Conservation (phyloP, 2,329 filamentous ascomycete species). For the Exophiala mesophila region DNA sequence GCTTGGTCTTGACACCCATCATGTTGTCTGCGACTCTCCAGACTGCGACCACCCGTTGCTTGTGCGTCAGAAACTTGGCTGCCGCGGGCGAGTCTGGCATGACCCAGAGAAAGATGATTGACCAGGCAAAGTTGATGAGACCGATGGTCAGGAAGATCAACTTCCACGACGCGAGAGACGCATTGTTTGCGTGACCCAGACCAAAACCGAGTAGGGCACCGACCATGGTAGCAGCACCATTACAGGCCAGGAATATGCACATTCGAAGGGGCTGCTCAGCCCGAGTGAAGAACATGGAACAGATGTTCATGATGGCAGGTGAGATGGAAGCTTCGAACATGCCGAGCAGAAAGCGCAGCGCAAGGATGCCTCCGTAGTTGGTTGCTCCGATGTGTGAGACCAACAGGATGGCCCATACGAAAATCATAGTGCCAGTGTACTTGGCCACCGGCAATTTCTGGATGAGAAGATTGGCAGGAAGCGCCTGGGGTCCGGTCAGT, state of each 20-base stretch:
- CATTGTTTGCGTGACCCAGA: constrained; percentile 18
- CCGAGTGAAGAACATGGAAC: constrained; percentile 48
- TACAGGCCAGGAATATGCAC: constrained; percentile 26
- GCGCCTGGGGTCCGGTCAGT: too few relatives aligned
- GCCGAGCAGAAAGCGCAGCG: constrained; percentile 44
- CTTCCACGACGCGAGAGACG: constrained; percentile 27
- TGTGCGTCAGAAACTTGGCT: constrained; percentile 36
- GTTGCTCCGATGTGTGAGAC: constrained; percentile 40
- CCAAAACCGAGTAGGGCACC: constrained; percentile 7
- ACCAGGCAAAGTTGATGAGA: constrained; percentile 35
- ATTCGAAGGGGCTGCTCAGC: constrained; percentile 28
- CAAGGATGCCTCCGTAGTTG: constrained; percentile 40
- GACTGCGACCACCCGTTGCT: constrained; percentile 38
- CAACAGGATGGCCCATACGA: constrained; percentile 40
- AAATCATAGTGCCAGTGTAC: constrained; percentile 6
- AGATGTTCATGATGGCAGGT: constrained; percentile 48
- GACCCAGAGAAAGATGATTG: constrained; percentile 30
- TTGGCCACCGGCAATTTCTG: constrained; percentile 30
- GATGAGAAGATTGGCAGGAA: constrained; percentile 37
- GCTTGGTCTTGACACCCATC: constrained; percentile 38
- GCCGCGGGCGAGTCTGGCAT: constrained; percentile 38
- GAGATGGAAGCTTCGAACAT: constrained; percentile 47
- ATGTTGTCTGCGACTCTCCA: constrained; percentile 39
- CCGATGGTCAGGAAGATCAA: constrained; percentile 29
- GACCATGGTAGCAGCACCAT: constrained; percentile 4